These are phyloP conservation scores for Crithidia mellificae DNA, from an alignment of 208 protist genomes.

Conservation along the genomic window DNA sequence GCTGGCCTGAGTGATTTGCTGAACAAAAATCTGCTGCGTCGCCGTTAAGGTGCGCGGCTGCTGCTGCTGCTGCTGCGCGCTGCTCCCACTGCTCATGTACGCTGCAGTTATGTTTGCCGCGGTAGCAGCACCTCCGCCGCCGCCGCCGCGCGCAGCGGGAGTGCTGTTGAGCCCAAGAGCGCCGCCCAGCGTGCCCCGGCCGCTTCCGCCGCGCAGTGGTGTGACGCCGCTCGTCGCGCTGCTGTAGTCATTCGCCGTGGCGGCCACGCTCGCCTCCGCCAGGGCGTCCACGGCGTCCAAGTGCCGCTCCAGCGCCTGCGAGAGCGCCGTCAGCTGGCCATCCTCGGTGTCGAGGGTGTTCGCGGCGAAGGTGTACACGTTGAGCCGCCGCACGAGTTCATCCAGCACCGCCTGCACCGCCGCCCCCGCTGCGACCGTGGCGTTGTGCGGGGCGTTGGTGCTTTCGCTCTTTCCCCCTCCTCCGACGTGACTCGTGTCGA, in stretches of 20 bases:
- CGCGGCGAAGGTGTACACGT: constrained; percentile 35
- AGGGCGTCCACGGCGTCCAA: constrained; percentile 30
- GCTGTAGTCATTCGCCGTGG: not conserved
- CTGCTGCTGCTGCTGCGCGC: not conserved
- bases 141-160: constrained; percentile 3
- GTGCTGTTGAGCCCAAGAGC: constrained; percentile 30
- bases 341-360: constrained; percentile 42
- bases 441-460: not conserved
- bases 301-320: constrained; percentile 29
- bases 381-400: constrained; percentile 41
- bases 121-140: not conserved
- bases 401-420: constrained; percentile 42
- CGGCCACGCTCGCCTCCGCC: constrained; percentile 9
- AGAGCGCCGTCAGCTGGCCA: constrained; percentile 37
- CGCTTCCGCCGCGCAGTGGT: constrained; percentile 13
- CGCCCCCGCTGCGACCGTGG: constrained; percentile 9
- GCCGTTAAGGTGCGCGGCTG: constrained; percentile 8
- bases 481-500: not conserved
- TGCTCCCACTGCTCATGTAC: too few relatives aligned
- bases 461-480: too few relatives aligned
- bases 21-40: constrained; percentile 29
- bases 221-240: constrained; percentile 23
- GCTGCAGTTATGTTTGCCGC: not conserved
- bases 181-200: too few relatives aligned
- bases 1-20: constrained; percentile 42